Evolutionary conservation across 148 eudicot species (phyloP), one percentile per base, ranked within the genome.

Genomic region (Camellia lanceoleosa): DNA sequence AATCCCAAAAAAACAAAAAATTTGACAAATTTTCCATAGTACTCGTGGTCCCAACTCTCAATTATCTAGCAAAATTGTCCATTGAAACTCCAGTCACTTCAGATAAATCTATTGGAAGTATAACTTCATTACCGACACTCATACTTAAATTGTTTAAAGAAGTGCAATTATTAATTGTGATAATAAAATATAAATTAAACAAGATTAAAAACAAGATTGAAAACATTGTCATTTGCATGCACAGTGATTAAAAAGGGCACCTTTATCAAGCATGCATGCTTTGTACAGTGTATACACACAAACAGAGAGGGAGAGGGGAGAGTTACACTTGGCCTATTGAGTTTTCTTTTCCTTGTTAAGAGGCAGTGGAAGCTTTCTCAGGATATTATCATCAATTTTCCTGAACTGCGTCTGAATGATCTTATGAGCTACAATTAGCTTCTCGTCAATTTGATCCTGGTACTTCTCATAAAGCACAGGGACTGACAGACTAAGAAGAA

Each of bases 381-480:
- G 72, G 72, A 93, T 80, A 60, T 73, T 74, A 49, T 89, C 84
- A 77, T 90, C 97, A 83, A 92, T 13, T 80, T 87, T 89, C 70
- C 79, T 87, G 79, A 78, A 93, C 71, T 88, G 86, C 51, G 84
- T 65, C 70, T 87, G 86, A 47, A 90, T 16, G 52, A 86, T 66
- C 59, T 77, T 85, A 65, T 76, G 76, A 68, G 83, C 86, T 78
- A 78, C 76, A 23, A 18, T 79, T 80, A 94, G 83, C 88, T 88
- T 92, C 41, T 85, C 93, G 85, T 91, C 95, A 81, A 96, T 82
- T 83, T 42, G 90, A 68, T 84, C 82, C 88, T 92, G 99, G 82
- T 89, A 86, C 82, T 94, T 96, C 68, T 94, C 93, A 83, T 93
- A 96, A 80, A 96, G 77, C 30, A 84, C 49, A 5, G 99, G 98